A percentile compares a stretch with the other conserved stretches of the same genome.
Conservation (phyloP, 306 rosid genomes). For the Lathyrus aphaca region DNA sequence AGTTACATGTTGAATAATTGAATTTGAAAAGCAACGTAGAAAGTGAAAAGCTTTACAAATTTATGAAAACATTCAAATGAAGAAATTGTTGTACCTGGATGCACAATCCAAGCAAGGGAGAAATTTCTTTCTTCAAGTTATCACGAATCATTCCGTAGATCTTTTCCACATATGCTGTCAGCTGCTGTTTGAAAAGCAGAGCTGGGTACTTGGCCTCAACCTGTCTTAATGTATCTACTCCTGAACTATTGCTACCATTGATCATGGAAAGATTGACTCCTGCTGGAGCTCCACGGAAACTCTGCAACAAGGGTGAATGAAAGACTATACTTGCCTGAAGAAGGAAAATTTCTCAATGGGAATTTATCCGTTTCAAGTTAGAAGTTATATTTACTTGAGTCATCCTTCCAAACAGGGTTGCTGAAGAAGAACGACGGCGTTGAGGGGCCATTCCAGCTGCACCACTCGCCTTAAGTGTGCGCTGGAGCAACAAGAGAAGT, state of each 20-base stretch:
- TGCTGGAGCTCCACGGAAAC: conserved; percentile 64
- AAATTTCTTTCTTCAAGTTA: conserved; percentile 96
- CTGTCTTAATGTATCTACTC: conserved; percentile 77
- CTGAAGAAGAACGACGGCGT: conserved; percentile 65
- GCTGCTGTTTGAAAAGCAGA: conserved; percentile 98
- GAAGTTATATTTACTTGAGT: conserved; percentile 53
- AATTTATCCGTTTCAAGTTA: conserved; percentile 30
- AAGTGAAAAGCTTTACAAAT: conserved; percentile 31
- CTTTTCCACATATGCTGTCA: conserved; percentile 96
- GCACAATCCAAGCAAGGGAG: conserved; percentile 94
- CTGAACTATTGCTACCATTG: conserved; percentile 56
- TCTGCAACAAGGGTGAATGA: conserved; percentile 41
- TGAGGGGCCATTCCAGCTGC: conserved; percentile 73
- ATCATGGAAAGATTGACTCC: conserved; percentile 56
- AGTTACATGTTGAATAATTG: conserved; percentile 22
- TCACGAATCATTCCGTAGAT: conserved; percentile 99
- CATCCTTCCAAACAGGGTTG: conserved; percentile 64
- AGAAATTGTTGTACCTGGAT: conserved; percentile 70
- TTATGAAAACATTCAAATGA: conserved; percentile 33
- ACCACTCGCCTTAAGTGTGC: conserved; percentile 68
- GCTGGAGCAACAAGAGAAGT: conserved; percentile 65
- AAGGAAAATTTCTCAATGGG: conserved; percentile 16
- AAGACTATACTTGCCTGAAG: conserved; percentile 28
- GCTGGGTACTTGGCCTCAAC: conserved; percentile 99
- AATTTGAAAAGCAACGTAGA: conserved; percentile 22